phyloP scores from a whole-genome alignment of 2,329 filamentous ascomycete species.

The Colletotrichum filicis region DNA sequence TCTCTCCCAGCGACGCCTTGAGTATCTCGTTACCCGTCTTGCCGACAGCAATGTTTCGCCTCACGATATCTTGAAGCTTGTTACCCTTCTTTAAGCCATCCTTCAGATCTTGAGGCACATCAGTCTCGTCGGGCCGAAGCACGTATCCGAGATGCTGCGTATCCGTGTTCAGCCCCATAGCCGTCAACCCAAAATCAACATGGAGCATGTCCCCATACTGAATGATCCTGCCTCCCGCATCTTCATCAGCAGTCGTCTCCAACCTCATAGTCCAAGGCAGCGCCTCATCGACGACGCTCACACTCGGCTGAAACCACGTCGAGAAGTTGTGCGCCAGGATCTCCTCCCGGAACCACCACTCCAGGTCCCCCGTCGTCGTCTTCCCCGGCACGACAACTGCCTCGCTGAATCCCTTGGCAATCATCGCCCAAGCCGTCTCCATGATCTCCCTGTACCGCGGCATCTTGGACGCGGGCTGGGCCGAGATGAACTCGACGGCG shows the following conservation, averaged over 20 bases:
- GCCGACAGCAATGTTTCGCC: slow-evolving; percentile 55
- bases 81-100: slow-evolving; percentile 58
- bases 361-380: slow-evolving; percentile 58
- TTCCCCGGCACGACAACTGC: slow-evolving; percentile 52
- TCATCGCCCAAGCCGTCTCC: slow-evolving; percentile 63
- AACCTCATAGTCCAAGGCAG: slow-evolving; percentile 5
- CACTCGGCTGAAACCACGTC: slow-evolving; percentile 62
- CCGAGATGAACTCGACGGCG: slow-evolving; percentile 57
- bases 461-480: slow-evolving; percentile 52
- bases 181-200: slow-evolving; percentile 60
- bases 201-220: slow-evolving; percentile 59
- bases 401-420: slow-evolving; percentile 57
- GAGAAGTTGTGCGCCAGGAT: slow-evolving; percentile 61
- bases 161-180: slow-evolving; percentile 59
- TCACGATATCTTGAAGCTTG: slow-evolving; percentile 59
- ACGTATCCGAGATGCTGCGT: slow-evolving; percentile 64
- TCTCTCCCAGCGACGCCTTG: slow-evolving; percentile 49
- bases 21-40: slow-evolving; percentile 58
- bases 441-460: slow-evolving; percentile 56
- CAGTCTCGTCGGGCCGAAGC: slow-evolving; percentile 51
- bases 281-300: slow-evolving; percentile 51
- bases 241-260: slow-evolving; percentile 16
- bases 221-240: slow-evolving; percentile 44
- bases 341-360: slow-evolving; percentile 63
- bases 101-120: slow-evolving; percentile 53